Base-by-base conservation (phyloP, 2,329 filamentous ascomycete species). In the Calonectria honghensis region DNA sequence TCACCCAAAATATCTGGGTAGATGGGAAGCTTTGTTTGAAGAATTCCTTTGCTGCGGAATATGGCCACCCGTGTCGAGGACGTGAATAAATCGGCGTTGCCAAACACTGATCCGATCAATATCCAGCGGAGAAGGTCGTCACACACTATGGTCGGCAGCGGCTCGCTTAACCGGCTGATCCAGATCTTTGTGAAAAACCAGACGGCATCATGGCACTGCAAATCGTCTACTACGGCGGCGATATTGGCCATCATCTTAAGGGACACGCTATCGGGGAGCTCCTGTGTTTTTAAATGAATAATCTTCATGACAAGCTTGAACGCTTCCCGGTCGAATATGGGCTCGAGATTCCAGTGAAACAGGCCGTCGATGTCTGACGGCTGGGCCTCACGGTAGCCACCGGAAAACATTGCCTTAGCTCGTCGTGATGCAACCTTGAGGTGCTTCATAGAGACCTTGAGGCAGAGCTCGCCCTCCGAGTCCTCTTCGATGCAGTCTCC, bases 161-260 rank as follows among this genome's bases (percentile, higher is more conserved):
- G 24, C 24, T 63, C 57, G 13, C 37, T 13, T 7, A 67, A 29
- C 4, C 31, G 64, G 14, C 48, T 67, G 10, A 67, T 67, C 64
- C 48, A 67, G 6, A 37, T 37, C 31, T 54, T 67, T 11, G 45
- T 54, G 48, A 67, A 35, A 13, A 67, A 67, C 48, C 48, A 67
- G 48, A 67, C 48, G 18, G 64, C 64, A 14, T 67, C 64, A 14
- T 67, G 64, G 32, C 64, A 67, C 45, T 67, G 48, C 20, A 67
- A 41, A 54, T 67, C 64, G 18, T 67, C 64, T 16, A 67, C 64
- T 6, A 67, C 48, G 2, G 64, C 64, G 9, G 64, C 48, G 14
- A 67, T 41, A 5, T 54, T 37, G 31, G 64, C 64, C 48, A 67
- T 52, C 48, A 54, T 67, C n/a, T 67, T 41, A 4, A 54, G 48